Evolutionary conservation across 257 asterid genomes (phyloP).

Genomic region (Solanum okadae): DNA sequence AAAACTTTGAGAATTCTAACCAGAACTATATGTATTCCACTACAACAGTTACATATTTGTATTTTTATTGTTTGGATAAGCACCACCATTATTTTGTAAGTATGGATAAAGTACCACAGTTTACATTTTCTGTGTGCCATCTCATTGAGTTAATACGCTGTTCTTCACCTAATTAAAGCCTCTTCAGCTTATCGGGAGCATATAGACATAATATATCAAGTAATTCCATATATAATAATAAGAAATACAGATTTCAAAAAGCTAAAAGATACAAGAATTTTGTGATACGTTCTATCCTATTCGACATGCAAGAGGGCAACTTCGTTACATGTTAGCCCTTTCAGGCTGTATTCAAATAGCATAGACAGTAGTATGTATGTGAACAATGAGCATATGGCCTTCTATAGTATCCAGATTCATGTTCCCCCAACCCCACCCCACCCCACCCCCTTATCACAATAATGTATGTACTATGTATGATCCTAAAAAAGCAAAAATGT

Average conservation of each 20-base stretch:
- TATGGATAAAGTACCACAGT: not conserved
- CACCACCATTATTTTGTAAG: not conserved
- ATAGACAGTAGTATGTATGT: not conserved
- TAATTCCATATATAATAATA: not conserved
- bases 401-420: not conserved
- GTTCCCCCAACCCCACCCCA: not conserved
- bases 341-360: not conserved
- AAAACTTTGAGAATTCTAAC: not conserved
- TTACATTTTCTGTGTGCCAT: not conserved
- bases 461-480: not conserved
- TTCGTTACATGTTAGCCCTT: not conserved
- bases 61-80: not conserved
- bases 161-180: not conserved
- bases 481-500: not conserved
- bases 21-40: not conserved
- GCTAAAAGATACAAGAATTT: not conserved
- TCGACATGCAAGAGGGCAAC: not conserved
- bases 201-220: not conserved
- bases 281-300: not conserved
- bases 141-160: not conserved
- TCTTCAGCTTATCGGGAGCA: not conserved
- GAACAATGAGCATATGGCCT: not conserved
- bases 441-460: not conserved
- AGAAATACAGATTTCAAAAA: not conserved
- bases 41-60: not conserved